Evolutionary conservation across 257 asterid species (phyloP), one percentile per base, ranked within the genome.

Genomic region (Misopates orontium): DNA sequence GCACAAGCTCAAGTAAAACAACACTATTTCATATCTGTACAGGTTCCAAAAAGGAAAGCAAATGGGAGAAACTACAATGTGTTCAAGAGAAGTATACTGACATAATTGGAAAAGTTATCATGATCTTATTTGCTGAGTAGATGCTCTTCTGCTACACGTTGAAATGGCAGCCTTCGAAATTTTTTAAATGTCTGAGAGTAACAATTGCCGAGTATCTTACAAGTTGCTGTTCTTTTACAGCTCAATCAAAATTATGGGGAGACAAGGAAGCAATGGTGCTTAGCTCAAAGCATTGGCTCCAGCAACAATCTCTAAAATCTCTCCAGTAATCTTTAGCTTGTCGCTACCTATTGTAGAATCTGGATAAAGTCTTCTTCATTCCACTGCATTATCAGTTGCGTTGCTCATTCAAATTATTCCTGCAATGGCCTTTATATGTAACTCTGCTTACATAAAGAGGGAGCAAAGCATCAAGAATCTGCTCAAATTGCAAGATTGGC

Each of bases 301-400:
- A 10, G 96, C 85, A 76, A 88, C 87, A 79, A 91, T 91, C 86
- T 92, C 98, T 93, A 89, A 76, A 64, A 92, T 89, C 85, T 91
- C 98, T 25, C 95, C 98, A 0, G 98, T 88, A 47, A 91, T 86
- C 90, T 91, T 91, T 1, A 28, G 96, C 95, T 67, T 91, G 98
- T 40, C 96, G 94, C 80, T 77, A 9, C 65, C 98, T 88, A 78
- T 88, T 91, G 69, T 91, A 91, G 14, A 50, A 80, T 20, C 13
- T 83, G 1, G 95, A 83, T 56, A 91, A 71, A 7, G 9, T 62
- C 70, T 75, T 88, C 91, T 79, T 88, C 83, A 91, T 40, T 91
- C 96, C 11, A 1, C 42, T 0, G 98, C 98, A 62, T 91, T 91
- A 45, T 88, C 98, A 0, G 88, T 40, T 1, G 96, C 98, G 66